Base-by-base conservation (phyloP, 495 filamentous ascomycete species). In the Hypoxylon cercidicola region DNA sequence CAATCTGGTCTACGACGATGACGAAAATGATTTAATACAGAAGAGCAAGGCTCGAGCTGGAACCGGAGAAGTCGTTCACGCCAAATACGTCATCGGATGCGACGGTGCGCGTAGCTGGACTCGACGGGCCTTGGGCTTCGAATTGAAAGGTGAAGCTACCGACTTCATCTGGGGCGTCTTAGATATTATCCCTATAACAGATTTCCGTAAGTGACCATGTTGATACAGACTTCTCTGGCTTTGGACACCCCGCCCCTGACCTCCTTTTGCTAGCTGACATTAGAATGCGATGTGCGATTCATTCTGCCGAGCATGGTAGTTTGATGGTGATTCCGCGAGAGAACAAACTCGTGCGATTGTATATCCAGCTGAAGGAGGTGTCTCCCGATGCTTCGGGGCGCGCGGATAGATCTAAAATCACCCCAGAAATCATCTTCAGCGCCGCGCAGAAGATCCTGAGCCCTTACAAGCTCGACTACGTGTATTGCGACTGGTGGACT, bases 241-340 rank as follows among this genome's bases (percentile, higher is more conserved):
- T 2, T 20, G 9, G 9, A 1, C 80, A 80, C 37, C 80, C 84
- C 10, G 84, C 88, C 84, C 2, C 83, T 89, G 18, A 86, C 87
- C 0, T 77, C 84, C 13, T 82, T 84, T 61, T 20, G 16, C 11
- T 45, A 76, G 68, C 88, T 7, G 90, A 92, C 70, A 88, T 93
- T 49, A 78, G 89, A 47, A 87, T 83, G 72, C 81, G 86, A 54
- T 87, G 87, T 58, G 85, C 87, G 12, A 87, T 91, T 53, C 89
- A 91, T 69, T 87, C 86, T 8, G 84, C 84, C 8, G 76, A 75
- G 11, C 81, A 82, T 0, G 89, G 89, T 1, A 88, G 83, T 12
- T 78, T 92, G 20, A 88, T 93, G 74, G 68, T 90, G 3, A 86
- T 93, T 28, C 89, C 90, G 0, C 82, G 90, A 16, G 89, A 91